phyloP scores from a whole-genome alignment of 2,329 filamentous ascomycete species.

The Aspergillus pseudotamarii region DNA sequence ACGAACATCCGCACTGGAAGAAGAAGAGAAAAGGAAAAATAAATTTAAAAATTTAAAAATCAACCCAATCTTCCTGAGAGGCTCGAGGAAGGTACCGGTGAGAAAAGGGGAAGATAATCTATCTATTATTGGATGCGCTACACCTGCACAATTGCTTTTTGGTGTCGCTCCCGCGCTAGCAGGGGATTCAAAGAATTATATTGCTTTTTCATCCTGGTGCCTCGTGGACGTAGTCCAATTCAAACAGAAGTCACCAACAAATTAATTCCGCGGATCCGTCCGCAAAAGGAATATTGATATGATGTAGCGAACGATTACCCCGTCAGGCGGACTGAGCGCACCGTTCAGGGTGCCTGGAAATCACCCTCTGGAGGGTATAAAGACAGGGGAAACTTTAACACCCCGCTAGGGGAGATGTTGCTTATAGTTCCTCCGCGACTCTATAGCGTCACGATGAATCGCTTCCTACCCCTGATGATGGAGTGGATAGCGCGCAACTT shows the following conservation, averaged over 20 bases:
- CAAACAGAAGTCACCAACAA: background rate
- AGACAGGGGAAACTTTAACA: background rate
- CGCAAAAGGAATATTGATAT: background rate
- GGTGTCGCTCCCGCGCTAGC: background rate
- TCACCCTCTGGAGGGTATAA: background rate
- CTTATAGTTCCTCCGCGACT: background rate
- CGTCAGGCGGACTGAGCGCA: constrained; percentile 14
- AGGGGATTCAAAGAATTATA: background rate
- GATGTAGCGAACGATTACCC: constrained; percentile 9
- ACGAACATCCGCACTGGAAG: background rate
- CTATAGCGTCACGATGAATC: background rate
- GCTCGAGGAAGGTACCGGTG: background rate
- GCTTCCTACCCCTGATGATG: background rate
- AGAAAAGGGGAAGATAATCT: background rate
- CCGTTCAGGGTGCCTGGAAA: constrained; percentile 13
- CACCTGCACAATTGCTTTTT: background rate
- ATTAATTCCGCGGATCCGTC: background rate
- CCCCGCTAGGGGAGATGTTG: background rate
- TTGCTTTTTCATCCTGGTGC: constrained; percentile 2
- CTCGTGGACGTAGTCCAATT: constrained; percentile 6
- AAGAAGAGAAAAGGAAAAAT: background rate
- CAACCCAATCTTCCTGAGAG: background rate
- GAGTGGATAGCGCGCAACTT: background rate
- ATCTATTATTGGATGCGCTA: constrained; percentile 1
- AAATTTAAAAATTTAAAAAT: background rate